A percentile compares a stretch with the other conserved stretches of the same genome.
phyloP scores from a whole-genome alignment of 2,329 filamentous ascomycete species.

The Dothideomycetidae sp. region DNA sequence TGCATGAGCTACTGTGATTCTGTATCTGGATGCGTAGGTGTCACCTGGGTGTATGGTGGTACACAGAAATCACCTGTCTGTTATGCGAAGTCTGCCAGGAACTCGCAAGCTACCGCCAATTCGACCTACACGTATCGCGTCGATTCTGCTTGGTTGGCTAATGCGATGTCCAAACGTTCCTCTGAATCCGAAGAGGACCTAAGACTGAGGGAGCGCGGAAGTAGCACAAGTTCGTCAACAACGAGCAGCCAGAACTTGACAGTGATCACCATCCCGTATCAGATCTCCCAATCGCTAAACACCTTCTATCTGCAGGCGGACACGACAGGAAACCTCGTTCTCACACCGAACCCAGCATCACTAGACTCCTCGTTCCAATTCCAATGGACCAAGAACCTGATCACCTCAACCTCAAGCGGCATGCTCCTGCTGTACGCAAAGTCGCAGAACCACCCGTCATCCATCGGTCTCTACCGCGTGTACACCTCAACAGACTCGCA shows the following conservation, averaged over 20 bases:
- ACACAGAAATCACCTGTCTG: neutral
- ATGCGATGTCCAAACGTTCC: neutral
- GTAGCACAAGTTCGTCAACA: neutral
- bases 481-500: neutral
- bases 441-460: no score
- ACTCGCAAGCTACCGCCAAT: neutral
- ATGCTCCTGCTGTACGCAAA: neutral
- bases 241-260: neutral
- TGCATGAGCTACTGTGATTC: conserved; percentile 4
- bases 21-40: neutral
- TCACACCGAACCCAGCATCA: neutral
- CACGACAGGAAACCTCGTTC: neutral
- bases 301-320: neutral
- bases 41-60: neutral
- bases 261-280: neutral
- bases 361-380: neutral
- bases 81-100: neutral
- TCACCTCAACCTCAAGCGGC: neutral
- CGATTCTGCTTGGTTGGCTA: conserved; percentile 1
- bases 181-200: neutral
- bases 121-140: conserved; percentile 1
- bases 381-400: neutral
- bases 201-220: neutral
- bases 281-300: no score
- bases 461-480: neutral